phyloP scores from a whole-genome alignment of 805 yeast species.

The Candida fluviatilis region DNA sequence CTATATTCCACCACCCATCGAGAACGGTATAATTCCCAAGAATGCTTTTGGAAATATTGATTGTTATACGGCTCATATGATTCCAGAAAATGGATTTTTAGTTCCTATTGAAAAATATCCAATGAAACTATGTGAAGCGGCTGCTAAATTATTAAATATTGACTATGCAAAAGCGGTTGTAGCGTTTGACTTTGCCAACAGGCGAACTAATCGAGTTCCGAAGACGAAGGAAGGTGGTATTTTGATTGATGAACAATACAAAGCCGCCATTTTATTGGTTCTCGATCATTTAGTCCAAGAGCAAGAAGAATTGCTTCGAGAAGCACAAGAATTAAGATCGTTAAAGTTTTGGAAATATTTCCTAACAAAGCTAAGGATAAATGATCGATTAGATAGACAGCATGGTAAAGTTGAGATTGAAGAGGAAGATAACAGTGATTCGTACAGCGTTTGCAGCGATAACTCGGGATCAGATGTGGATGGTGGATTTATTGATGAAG shows the following conservation, averaged over 20 bases:
- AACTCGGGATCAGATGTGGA: constrained; percentile 9
- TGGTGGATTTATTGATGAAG: constrained; percentile 17
- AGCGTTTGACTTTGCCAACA: constrained; percentile 69
- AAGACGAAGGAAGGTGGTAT: constrained; percentile 73
- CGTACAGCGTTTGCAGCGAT: constrained; percentile 4
- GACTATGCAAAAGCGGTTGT: constrained; percentile 87
- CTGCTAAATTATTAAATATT: constrained; percentile 65
- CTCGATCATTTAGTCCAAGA: constrained; percentile 47
- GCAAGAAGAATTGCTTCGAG: constrained; percentile 41
- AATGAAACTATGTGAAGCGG: constrained; percentile 53
- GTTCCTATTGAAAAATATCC: constrained; percentile 29
- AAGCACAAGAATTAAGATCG: constrained; percentile 45
- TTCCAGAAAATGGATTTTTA: constrained; percentile 74
- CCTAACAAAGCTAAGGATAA: constrained; percentile 47
- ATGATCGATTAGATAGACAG: constrained; percentile 39
- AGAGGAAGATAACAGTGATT: constrained; percentile 5
- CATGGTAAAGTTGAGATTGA: constrained; percentile 43
- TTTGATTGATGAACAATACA: constrained; percentile 59
- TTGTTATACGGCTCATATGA: constrained; percentile 70
- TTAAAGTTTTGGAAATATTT: constrained; percentile 52
- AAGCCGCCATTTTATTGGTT: constrained; percentile 56
- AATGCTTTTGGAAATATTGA: constrained; percentile 85
- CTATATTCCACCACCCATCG: constrained; percentile 62
- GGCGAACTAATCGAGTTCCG: constrained; percentile 35
- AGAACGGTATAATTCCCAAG: constrained; percentile 64